Base-by-base conservation (phyloP, 768 basidiomycete species). In the Sarcodon sp. region DNA sequence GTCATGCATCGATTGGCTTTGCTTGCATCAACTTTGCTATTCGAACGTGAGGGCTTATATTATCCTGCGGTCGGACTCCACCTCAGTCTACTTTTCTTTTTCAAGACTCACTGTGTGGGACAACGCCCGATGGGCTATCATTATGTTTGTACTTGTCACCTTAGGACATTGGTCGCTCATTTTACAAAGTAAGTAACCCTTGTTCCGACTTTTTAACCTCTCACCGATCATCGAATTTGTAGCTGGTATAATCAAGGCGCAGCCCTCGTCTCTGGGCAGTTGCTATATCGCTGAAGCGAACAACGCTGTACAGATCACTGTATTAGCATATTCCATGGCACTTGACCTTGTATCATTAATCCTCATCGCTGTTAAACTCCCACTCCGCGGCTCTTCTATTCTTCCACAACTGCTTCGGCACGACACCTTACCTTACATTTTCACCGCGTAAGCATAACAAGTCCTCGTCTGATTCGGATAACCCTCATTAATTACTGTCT, bases 281-380 rank as follows among this genome's bases (percentile, higher is more conserved):
- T 86, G 83, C 57, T 64, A 66, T 1, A 82, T 86, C 48, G 66
- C 69, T 1, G 56, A 71, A 32, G 80, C 81, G 6, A 74, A 80
- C 57, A 85, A 76, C 59, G 76, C 60, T 7, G 62, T 83, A 46
- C 70, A 85, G 33, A 78, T 80, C 4, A 77, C 79, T 3, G 79
- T 79, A 3, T 86, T 84, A 61, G 79, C 84, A 33, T 86, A 86
- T 54, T 77, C 82, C 32, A 87, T 86, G 84, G 67, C 69, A 56
- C 83, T 86, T 57, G 84, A 86, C 58, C 64, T 82, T 16, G 50
- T 72, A 31, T 79, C 84, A 35, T 68, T 85, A 41, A 50, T 66
- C 21, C 61, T 86, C 53, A 83, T 75, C 35, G 73, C 70, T 10
- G 77, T 73, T 61, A 84, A 80, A 57, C 70, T 86, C 18, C 61